Percentiles rank a stretch among this genome's conserved stretches.
Conservation (phyloP, 257 asterid genomes). For the Cynanchum wilfordii region DNA sequence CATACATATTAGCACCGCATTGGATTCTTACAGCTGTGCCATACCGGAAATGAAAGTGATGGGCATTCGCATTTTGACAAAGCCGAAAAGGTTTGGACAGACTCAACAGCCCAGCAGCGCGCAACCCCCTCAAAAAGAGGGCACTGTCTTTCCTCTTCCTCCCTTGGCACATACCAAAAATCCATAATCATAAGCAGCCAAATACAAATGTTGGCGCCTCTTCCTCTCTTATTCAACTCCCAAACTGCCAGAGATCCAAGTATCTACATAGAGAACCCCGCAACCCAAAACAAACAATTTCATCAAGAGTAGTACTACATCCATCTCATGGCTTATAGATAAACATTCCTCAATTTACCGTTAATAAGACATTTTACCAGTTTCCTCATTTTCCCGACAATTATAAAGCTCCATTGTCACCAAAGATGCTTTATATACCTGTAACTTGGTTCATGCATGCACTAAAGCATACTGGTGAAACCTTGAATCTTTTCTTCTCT, state of each 20-base stretch:
- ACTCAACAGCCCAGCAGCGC: background rate
- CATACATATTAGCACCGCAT: background rate
- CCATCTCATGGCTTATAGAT: background rate
- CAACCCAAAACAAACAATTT: background rate
- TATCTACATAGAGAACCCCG: background rate
- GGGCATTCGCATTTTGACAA: background rate
- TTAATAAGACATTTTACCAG: background rate
- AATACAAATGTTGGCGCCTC: conserved; percentile 5
- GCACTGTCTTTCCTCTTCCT: conserved; percentile 2
- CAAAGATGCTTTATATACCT: background rate
- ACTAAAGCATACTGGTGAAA: background rate
- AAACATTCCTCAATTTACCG: background rate
- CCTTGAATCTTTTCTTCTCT: background rate
- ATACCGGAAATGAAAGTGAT: background rate
- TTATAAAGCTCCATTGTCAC: background rate
- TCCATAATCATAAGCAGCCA: conserved; percentile 8
- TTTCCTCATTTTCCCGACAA: background rate
- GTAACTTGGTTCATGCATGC: background rate
- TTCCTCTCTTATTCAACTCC: background rate
- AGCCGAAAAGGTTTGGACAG: background rate
- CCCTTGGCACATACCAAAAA: conserved; percentile 4
- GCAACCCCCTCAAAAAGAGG: conserved; percentile 21
- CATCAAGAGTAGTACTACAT: background rate
- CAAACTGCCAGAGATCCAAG: background rate
- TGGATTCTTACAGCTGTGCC: conserved; percentile 18